Evolutionary conservation across 179 eudicot species (phyloP).

Genomic region (Silene coronaria): DNA sequence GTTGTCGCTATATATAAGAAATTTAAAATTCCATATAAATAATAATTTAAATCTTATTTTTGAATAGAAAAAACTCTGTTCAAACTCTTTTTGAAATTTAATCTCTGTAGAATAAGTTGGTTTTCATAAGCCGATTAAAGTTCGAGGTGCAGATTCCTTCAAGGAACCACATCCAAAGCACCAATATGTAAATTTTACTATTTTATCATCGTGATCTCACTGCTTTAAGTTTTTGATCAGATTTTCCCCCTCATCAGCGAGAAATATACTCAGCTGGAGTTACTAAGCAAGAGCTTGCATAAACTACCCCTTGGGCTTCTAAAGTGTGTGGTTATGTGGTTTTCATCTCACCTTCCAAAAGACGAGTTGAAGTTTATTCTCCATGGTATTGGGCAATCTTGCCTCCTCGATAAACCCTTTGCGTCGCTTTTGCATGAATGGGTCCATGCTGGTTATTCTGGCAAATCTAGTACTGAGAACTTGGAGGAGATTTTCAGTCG

Average conservation of each 20-base stretch:
- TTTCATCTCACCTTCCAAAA: slow-evolving; percentile 66
- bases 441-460: slow-evolving; percentile 67
- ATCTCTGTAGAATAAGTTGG: no score
- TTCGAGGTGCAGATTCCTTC: background rate
- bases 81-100: no score
- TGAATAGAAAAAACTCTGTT: no score
- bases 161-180: background rate
- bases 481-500: slow-evolving; percentile 59
- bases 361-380: slow-evolving; percentile 50
- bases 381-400: slow-evolving; percentile 39
- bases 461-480: slow-evolving; percentile 58
- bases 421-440: slow-evolving; percentile 65
- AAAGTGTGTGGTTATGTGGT: slow-evolving; percentile 68
- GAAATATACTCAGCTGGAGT: slow-evolving; percentile 55
- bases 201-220: slow-evolving; percentile 7
- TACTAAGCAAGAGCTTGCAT: slow-evolving; percentile 48
- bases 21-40: no score
- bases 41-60: no score
- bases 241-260: slow-evolving; percentile 54
- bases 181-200: background rate
- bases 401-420: slow-evolving; percentile 39
- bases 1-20: background rate
- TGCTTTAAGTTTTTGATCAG: slow-evolving; percentile 36
- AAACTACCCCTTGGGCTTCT: slow-evolving; percentile 83
- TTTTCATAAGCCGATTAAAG: slow-evolving; percentile 9